phyloP scores from a whole-genome alignment of 1,284 basidiomycete species.

The Puccinia coronata region DNA sequence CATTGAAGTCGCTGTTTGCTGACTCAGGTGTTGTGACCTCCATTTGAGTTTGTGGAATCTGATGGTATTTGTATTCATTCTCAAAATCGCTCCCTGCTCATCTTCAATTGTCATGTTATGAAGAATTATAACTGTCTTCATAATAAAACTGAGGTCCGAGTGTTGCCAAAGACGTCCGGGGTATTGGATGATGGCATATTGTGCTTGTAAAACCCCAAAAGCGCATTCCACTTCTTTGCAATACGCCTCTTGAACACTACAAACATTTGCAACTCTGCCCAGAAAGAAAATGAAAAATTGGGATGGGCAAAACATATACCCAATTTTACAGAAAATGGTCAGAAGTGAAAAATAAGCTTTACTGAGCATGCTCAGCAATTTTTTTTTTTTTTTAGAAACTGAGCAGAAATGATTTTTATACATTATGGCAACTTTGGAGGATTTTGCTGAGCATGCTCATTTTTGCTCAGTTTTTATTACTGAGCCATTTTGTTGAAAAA shows the following conservation, averaged over 20 bases:
- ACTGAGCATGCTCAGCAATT: too few species aligned
- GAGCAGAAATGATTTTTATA: too few species aligned
- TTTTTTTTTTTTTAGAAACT: too few species aligned
- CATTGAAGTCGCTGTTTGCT: background rate
- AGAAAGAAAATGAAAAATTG: too few species aligned
- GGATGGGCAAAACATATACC: too few species aligned
- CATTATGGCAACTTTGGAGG: too few species aligned
- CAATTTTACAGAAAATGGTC: too few species aligned
- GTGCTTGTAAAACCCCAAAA: conserved; percentile 15
- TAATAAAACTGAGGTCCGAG: background rate
- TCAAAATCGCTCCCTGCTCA: background rate
- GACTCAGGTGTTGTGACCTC: background rate
- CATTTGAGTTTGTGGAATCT: background rate
- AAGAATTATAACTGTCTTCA: conserved; percentile 25
- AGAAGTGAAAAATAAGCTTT: too few species aligned
- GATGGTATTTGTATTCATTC: background rate
- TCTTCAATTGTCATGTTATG: conserved; percentile 30
- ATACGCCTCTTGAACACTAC: conserved; percentile 11
- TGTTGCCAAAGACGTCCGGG: background rate
- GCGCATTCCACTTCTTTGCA: conserved; percentile 14
- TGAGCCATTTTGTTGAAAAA: too few species aligned
- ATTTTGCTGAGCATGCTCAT: too few species aligned
- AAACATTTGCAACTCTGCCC: too few species aligned
- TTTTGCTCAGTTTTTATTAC: too few species aligned
- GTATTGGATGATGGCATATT: background rate